A percentile compares a stretch with the other conserved stretches of the same genome.
Evolutionary conservation across 2,329 filamentous ascomycete species (phyloP).

Genomic region (Arthroderma uncinatum): DNA sequence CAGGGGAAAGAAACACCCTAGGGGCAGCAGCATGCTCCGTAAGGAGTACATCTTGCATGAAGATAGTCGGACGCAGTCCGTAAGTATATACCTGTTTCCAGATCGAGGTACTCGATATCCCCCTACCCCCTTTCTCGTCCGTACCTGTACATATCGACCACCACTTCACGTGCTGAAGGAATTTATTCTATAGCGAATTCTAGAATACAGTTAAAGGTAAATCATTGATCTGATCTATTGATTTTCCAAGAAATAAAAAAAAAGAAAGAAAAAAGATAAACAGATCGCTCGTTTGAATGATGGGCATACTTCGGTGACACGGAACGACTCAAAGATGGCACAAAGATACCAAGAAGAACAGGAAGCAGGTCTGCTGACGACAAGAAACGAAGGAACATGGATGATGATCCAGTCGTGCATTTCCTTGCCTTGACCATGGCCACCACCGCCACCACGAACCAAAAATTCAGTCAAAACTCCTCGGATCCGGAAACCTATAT

Average conservation of each 20-base stretch:
- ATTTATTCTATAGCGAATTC: neutral
- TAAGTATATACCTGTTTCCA: neutral
- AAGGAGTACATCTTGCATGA: neutral
- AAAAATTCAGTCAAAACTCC: conserved; percentile 3
- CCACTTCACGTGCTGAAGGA: neutral
- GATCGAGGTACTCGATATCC: neutral
- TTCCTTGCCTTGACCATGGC: neutral
- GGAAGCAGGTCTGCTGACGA: neutral
- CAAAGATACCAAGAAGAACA: neutral
- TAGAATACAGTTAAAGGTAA: neutral
- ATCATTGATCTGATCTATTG: no score
- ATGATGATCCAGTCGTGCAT: neutral
- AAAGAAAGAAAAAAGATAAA: neutral
- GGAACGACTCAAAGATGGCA: neutral
- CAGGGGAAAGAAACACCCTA: neutral
- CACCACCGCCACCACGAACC: neutral
- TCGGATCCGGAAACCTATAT: conserved; percentile 1
- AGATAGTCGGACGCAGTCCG: neutral
- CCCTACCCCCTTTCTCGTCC: neutral
- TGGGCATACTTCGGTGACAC: neutral
- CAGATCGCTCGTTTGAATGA: neutral
- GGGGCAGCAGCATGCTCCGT: neutral
- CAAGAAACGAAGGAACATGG: neutral
- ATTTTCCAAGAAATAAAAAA: no score
- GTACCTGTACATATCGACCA: neutral